Evolutionary conservation across 768 basidiomycete species (phyloP).

Genomic region (Collybia sp.): DNA sequence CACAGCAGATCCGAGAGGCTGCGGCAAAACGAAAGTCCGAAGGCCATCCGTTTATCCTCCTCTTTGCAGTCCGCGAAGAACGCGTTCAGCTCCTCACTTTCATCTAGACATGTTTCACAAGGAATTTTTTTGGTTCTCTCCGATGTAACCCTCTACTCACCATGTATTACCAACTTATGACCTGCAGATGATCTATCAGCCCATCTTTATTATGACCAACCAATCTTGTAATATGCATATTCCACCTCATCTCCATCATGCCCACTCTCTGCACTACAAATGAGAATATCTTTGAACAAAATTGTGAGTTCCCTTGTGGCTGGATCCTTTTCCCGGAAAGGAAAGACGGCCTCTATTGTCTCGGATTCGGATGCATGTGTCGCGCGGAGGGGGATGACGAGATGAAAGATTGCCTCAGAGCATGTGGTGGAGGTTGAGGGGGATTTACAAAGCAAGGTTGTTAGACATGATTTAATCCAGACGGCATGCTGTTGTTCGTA

Average conservation of each 20-base stretch:
- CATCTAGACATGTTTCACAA: constrained; percentile 5
- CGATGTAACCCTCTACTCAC: neutral
- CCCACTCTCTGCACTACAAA: constrained; percentile 45
- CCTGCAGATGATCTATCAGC: constrained; percentile 4
- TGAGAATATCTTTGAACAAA: constrained; percentile 45
- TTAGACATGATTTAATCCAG: constrained; percentile 66
- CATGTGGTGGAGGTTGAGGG: neutral
- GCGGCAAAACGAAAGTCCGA: constrained; percentile 58
- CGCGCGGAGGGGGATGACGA: constrained; percentile 70
- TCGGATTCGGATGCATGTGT: constrained; percentile 58
- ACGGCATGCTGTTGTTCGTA: constrained; percentile 68
- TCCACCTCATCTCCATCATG: constrained; percentile 46
- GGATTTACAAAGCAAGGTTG: constrained; percentile 37
- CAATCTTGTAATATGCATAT: constrained; percentile 71
- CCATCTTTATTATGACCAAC: constrained; percentile 42
- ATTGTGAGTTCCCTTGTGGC: constrained; percentile 36
- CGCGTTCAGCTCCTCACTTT: constrained; percentile 56
- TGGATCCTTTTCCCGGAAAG: constrained; percentile 4
- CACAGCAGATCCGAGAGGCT: constrained; percentile 63
- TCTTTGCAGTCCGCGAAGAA: constrained; percentile 69
- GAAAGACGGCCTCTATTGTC: constrained; percentile 55
- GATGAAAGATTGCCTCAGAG: constrained; percentile 47
- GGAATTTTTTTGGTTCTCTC: neutral
- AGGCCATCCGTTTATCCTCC: constrained; percentile 54
- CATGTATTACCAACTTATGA: neutral